Conservation (phyloP, 108 stramenopile species). For the Cyclotella sp. region DNA sequence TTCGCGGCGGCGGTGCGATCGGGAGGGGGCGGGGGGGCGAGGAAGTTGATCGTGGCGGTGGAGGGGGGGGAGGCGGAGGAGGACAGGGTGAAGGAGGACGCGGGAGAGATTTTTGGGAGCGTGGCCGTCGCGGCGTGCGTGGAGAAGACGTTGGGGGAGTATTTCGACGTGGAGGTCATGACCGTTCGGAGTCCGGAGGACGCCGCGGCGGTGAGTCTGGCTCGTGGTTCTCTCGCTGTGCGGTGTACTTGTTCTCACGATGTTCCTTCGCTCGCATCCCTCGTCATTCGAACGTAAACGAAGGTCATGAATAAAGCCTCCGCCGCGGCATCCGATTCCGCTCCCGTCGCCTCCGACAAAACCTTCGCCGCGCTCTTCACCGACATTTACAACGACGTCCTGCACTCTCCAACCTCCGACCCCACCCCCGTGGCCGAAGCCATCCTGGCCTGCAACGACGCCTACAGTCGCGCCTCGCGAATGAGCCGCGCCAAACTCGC, state of each 20-base stretch:
- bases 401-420: slow-evolving; percentile 60
- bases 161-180: slow-evolving; percentile 59
- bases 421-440: slow-evolving; percentile 77
- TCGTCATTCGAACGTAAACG: neutral
- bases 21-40: slow-evolving; percentile 16
- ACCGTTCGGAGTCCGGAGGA: slow-evolving; percentile 55
- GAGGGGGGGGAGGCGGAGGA: slow-evolving; percentile 46
- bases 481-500: slow-evolving; percentile 71
- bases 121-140: slow-evolving; percentile 56
- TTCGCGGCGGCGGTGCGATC: slow-evolving; percentile 57
- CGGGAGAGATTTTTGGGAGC: slow-evolving; percentile 68
- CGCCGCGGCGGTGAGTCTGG: slow-evolving; percentile 48
- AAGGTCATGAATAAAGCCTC: slow-evolving; percentile 58
- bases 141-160: slow-evolving; percentile 52
- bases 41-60: slow-evolving; percentile 63
- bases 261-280: neutral
- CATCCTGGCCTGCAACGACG: slow-evolving; percentile 71
- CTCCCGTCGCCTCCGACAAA: slow-evolving; percentile 18
- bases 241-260: neutral
- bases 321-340: slow-evolving; percentile 29
- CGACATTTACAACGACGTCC: slow-evolving; percentile 58
- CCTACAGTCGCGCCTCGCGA: slow-evolving; percentile 68
- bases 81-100: slow-evolving; percentile 38
- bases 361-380: slow-evolving; percentile 48
- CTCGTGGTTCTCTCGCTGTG: neutral